A percentile compares a stretch with the other conserved stretches of the same genome.
Conservation (phyloP, 1,284 basidiomycete genomes). For the Tilletia caries region DNA sequence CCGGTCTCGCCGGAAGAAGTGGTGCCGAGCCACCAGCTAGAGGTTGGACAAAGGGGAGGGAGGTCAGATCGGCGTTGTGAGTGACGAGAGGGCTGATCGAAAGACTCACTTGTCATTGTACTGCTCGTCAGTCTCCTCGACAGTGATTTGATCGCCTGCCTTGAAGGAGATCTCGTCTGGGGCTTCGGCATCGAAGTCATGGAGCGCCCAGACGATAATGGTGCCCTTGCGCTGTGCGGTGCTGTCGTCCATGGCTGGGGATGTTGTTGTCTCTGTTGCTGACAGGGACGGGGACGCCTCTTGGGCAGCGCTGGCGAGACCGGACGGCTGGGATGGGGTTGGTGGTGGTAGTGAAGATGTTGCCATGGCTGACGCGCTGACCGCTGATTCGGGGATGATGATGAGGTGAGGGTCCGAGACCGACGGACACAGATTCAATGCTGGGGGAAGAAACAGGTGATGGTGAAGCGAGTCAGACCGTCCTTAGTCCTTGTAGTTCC, state of each 20-base stretch:
- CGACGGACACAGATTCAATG: too few species aligned
- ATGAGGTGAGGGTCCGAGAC: too few species aligned
- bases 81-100: not conserved
- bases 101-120: conserved; percentile 86
- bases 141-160: conserved; percentile 80
- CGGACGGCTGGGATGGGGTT: too few species aligned
- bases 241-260: not conserved
- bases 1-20: conserved; percentile 77
- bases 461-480: too few species aligned
- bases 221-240: not conserved
- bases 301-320: too few species aligned
- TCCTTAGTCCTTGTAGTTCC: too few species aligned
- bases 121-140: conserved; percentile 87
- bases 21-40: conserved; percentile 64
- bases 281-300: not conserved
- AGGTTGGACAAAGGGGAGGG: not conserved
- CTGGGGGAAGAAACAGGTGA: too few species aligned
- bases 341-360: too few species aligned
- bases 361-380: too few species aligned
- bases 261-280: not conserved
- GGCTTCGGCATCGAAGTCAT: conserved; percentile 84
- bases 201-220: conserved; percentile 61
- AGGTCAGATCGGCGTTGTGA: not conserved
- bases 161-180: conserved; percentile 86
- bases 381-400: too few species aligned